Conservation (phyloP, 495 filamentous ascomycete genomes). For the Xylaria venustula region DNA sequence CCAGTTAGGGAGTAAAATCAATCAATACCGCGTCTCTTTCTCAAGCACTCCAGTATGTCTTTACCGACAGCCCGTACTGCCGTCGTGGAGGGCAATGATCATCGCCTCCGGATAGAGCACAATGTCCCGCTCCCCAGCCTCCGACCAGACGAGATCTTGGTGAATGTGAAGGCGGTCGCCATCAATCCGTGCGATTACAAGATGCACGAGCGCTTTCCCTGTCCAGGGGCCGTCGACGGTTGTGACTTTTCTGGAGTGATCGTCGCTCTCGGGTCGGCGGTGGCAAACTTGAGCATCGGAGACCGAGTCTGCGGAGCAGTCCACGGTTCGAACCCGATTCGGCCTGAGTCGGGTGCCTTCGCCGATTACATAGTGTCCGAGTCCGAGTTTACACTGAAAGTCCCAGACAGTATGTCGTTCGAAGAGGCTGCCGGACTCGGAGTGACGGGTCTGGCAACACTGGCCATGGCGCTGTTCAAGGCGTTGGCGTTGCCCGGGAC, state of each 20-base stretch:
- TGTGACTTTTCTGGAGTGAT: constrained; percentile 47
- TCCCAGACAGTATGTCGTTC: constrained; percentile 2
- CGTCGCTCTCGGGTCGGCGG: constrained; percentile 27
- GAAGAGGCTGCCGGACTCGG: not conserved
- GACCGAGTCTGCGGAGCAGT: constrained; percentile 7
- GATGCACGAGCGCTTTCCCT: constrained; percentile 34
- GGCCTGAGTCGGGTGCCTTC: not conserved
- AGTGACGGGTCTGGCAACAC: not conserved
- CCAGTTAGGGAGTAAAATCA: not conserved
- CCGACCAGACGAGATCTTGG: not conserved
- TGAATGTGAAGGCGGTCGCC: constrained; percentile 29
- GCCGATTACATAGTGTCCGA: not conserved
- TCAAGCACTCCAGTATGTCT: not conserved
- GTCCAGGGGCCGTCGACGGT: constrained; percentile 36
- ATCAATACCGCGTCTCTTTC: not conserved
- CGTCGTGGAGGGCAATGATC: constrained; percentile 14
- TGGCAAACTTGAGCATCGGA: not conserved
- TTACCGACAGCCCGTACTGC: constrained; percentile 13
- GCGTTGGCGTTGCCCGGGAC: constrained; percentile 1
- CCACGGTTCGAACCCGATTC: not conserved
- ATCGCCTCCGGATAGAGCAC: not conserved
- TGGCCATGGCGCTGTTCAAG: constrained; percentile 6
- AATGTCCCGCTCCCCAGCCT: constrained; percentile 9
- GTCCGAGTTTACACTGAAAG: not conserved
- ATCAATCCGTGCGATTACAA: constrained; percentile 51